Percentiles rank a stretch among this genome's conserved stretches.
Conservation (phyloP, 345 rosid genomes). For the Corchorus capsularis region DNA sequence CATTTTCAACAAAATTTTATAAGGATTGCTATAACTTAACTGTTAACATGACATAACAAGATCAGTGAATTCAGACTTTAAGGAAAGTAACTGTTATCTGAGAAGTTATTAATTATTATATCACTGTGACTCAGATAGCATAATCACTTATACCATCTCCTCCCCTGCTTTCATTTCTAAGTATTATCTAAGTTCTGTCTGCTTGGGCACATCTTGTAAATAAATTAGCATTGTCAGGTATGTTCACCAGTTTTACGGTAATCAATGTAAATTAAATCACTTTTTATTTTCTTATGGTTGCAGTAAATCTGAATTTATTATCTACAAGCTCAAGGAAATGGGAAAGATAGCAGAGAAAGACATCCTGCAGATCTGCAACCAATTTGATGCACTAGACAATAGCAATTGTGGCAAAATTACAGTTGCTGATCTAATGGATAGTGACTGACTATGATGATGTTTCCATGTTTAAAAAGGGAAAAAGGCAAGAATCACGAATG, state of each 20-base stretch:
- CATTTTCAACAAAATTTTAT: not conserved
- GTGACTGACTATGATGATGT: conserved; percentile 26
- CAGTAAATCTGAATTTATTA: conserved; percentile 70
- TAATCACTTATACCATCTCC: not conserved
- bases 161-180: not conserved
- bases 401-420: conserved; percentile 56
- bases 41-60: not conserved
- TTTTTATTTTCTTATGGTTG: conserved; percentile 28
- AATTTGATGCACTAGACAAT: conserved; percentile 51
- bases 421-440: conserved; percentile 52
- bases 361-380: conserved; percentile 50
- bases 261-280: not conserved
- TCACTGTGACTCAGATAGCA: not conserved
- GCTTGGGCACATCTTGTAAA: not conserved
- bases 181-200: not conserved
- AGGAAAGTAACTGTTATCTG: not conserved
- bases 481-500: not conserved
- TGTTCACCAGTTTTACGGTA: not conserved
- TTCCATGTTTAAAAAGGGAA: not conserved
- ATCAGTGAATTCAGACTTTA: not conserved
- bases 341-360: conserved; percentile 66
- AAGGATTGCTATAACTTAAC: not conserved
- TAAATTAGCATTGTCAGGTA: not conserved
- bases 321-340: conserved; percentile 82
- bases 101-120: not conserved